Evolutionary conservation across 2,329 filamentous ascomycete species (phyloP), one percentile per base, ranked within the genome.

Genomic region (Endoconidiophora polonica): DNA sequence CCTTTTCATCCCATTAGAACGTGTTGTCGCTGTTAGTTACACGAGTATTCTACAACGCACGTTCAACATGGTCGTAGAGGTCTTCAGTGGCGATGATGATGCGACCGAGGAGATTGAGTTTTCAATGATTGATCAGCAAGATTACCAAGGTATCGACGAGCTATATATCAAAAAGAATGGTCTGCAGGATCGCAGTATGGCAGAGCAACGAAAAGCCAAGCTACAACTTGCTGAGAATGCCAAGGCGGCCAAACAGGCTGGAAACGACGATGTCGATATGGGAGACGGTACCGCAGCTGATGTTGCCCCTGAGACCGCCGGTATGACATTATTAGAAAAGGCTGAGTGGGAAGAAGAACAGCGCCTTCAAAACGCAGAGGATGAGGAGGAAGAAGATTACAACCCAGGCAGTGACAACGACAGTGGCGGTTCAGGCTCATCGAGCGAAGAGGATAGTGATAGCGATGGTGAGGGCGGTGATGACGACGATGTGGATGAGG

Each of bases 51-150:
- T 83, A 43, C 78, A 81, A 58, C 70, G 79, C 20, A 83, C 79
- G 0, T 83, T 83, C 57, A 83, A 82, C 57, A 70, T 83, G 42
- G 74, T 73, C 1, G 68, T 82, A 1, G 78, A 82, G 58, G 68
- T 79, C 4, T 74, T 74, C 47, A 63, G 67, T 0, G 65, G 61
- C 3, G 29, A n/a, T 14, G 33, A 33, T 16, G 68, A 67, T 9
- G 62, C 60, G 10, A 74, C 68, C 1, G 73, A 79, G 54, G 79
- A 83, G 58, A 63, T 81, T 20, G 79, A 83, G 59, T 83, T 83
- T 55, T 69, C 68, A 37, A 83, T 83, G 79, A 61, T 83, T 16
- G 79, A 83, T 57, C 79, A 83, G 61, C 76, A 77, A 55, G 77
- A 83, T 58, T 82, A 79, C 54, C 66, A 64, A 3, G 74, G 71